Evolutionary conservation across 2,329 filamentous ascomycete genomes (phyloP), one percentile per base, ranked within the genome.

Genomic region (Hymenoscyphus albidus): DNA sequence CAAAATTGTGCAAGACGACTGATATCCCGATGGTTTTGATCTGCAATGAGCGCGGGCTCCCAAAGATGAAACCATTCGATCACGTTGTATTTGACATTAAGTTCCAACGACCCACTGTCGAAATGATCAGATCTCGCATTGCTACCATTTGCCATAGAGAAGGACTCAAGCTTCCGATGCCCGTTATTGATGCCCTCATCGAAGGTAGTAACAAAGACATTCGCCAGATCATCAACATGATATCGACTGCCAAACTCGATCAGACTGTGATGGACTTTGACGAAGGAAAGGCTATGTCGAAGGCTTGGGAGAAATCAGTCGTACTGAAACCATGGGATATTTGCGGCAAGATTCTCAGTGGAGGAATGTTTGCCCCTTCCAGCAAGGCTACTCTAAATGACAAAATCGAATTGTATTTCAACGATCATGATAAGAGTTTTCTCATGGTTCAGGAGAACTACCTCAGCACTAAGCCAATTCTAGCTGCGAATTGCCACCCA

Each of bases 371-470:
- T 77, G 84, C 91, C 31, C 84, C 88, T 4, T 87, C 88, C 59
- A 96, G 92, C 78, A 96, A 92, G 70, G 82, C 91, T 2, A 96
- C 92, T 0, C 80, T 99, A 42, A 98, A 98, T 75, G 94, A 99
- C 77, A 99, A 99, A 82, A 95, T 96, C 68, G 94, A 99, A 78
- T 86, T 99, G 1, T 99, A 99, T 77, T 99, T 99, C 82, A 98
- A 99, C 76, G 95, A 99, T 73, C 95, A 99, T 74, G 95, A 99
- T 73, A 96, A 98, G 79, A 97, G 93, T 73, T 95, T 89, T 74
- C 82, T 99, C 62, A 98, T 99, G 95, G 88, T 99, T 58, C 95
- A 99, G 76, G 96, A 99, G 77, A 99, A 99, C 75, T 99, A 99
- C 72, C 83, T 99, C 13, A 89, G 87, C 68, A 93, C 92, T 1